Evolutionary conservation across 179 eudicot genomes (phyloP), one percentile per base, ranked within the genome.

Genomic region (Vitellaria paradoxa): DNA sequence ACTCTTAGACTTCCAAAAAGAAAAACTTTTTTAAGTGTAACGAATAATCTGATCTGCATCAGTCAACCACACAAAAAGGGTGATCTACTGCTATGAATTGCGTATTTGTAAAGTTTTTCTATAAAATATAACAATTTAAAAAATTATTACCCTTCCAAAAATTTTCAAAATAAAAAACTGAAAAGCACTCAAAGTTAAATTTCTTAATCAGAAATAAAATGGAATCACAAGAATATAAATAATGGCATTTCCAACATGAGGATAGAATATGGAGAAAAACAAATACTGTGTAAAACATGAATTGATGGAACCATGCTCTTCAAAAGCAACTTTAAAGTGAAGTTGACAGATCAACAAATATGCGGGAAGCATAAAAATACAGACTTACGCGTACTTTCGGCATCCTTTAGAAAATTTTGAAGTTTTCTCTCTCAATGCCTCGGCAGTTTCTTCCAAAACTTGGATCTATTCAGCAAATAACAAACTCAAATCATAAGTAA

Each of bases 371-470:
- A 61, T 57, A 68, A 21, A 65, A 42, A 24, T 18, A 60, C 50
- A 59, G 47, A 79, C 98, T 85, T 87, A 94, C 98, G 89, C 87
- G 86, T 94, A 94, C 86, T 92, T 94, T 71, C 93, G 93, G 79
- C 96, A 91, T 79, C 96, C 96, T 87, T 92, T 94, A 76, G 88
- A 88, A 73, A 89, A 94, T 83, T 88, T 94, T 61, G 85, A 79
- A 80, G 93, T 85, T 87, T 91, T 89, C 37, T 94, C 98, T 83
- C 91, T 88, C 55, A 94, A 70, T 78, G 78, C 68, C 62, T 94
- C 98, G 65, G 94, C 86, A 79, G 82, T 84, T 81, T 94, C 98
- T 87, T 94, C 98, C 85, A 92, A 82, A 69, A 87, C 83, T 64
- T 91, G 92, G 74, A 94, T 86, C 98, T 94, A 87, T 75, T 79